Conservation (phyloP, 345 rosid genomes). For the Lagerstroemia speciosa region DNA sequence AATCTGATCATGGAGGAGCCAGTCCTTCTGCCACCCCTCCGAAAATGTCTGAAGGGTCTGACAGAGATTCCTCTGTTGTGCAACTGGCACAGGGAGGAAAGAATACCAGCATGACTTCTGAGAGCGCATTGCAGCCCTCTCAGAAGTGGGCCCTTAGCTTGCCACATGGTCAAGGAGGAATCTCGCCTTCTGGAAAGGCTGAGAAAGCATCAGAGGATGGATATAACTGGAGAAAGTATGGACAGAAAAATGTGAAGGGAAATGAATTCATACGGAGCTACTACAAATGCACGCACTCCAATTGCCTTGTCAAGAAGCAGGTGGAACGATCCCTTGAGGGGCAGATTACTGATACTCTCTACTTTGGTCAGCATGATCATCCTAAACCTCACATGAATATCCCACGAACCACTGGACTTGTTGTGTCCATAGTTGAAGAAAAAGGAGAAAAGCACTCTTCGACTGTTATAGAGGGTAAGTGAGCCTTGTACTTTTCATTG, state of each 20-base stretch:
- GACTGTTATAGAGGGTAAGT: conserved; percentile 36
- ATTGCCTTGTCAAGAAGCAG: conserved; percentile 82
- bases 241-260: conserved; percentile 86
- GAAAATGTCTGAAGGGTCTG: conserved; percentile 20
- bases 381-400: conserved; percentile 39
- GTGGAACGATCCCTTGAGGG: conserved; percentile 68
- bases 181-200: conserved; percentile 34
- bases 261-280: conserved; percentile 90
- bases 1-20: conserved; percentile 23
- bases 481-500: conserved; percentile 4
- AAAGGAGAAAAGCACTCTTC: conserved; percentile 28
- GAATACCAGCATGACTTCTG: conserved; percentile 7
- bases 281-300: conserved; percentile 74
- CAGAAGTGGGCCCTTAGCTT: conserved; percentile 19
- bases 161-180: conserved; percentile 47
- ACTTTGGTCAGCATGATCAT: conserved; percentile 78
- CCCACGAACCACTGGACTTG: conserved; percentile 32
- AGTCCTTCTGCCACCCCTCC: not conserved
- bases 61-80: not conserved
- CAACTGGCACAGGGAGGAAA: conserved; percentile 6
- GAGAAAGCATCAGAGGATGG: conserved; percentile 84
- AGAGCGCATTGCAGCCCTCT: conserved; percentile 24
- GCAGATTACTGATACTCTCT: conserved; percentile 46
- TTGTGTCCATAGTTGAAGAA: conserved; percentile 42
- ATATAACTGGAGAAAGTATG: conserved; percentile 89